Evolutionary conservation across 1,284 basidiomycete genomes (phyloP), one percentile per base, ranked within the genome.

Genomic region (Sporisorium graminicola): DNA sequence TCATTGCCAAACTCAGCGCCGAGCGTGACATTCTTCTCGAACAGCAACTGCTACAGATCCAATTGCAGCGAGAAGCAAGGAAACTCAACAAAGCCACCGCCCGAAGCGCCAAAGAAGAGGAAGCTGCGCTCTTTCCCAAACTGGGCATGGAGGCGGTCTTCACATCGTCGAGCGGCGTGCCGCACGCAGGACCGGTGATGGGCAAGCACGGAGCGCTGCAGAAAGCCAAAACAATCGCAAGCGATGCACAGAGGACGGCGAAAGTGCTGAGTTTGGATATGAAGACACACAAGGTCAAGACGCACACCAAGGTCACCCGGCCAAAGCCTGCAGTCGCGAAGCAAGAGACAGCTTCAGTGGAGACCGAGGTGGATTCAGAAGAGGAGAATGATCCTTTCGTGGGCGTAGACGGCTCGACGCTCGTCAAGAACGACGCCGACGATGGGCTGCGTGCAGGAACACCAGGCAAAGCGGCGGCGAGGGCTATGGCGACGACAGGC

Each of bases 201-300:
- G 74, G 74, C 58, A 77, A 77, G 44, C 74, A 77, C 46, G 74
- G 74, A 5, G 65, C 68, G 13, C 27, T 77, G 42, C 58, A 68
- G 16, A 72, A 68, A 37, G 74, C 74, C n/a, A 62, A 60, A 43
- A 62, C 62, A 18, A 72, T 77, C 18, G 74, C 74, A 26, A 53
- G 58, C 3, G 74, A 74, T 55, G 70, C 74, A n/a, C 58, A 70
- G 58, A 42, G 74, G 24, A 77, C 74, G 7, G 66, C 74, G 16
- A 77, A 77, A 43, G 74, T 77, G 27, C 49, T 74, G 47, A 77
- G 74, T 43, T 58, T 77, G 29, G 55, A 77, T 33, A 73, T 74
- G 66, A 77, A 77, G 57, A 77, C 74, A 46, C 74, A 74, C 47
- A 73, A 70, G 46, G 47, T 70, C 57, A 77, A 75, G 43, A 47